Conservation (phyloP, 108 stramenopile species). For the Cylindrotheca closterium region DNA sequence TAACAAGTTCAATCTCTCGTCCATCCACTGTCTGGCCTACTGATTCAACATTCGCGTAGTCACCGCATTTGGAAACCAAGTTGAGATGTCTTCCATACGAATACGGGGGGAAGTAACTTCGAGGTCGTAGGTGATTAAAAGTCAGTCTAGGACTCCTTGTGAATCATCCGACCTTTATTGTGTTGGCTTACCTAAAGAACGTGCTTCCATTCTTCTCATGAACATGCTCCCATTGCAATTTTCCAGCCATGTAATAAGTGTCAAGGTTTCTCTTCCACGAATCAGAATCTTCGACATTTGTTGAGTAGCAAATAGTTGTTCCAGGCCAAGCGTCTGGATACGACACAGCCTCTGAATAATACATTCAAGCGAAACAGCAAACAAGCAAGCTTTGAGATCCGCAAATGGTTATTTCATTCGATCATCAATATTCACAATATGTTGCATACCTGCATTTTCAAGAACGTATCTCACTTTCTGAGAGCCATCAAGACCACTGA, state of each 20-base stretch:
- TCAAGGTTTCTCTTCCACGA: slow-evolving; percentile 55
- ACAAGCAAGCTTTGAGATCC: too few species aligned
- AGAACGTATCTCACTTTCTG: slow-evolving; percentile 57
- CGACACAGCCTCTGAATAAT: slow-evolving; percentile 27
- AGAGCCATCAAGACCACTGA: slow-evolving; percentile 17
- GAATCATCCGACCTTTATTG: too few species aligned
- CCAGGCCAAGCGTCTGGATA: slow-evolving; percentile 75
- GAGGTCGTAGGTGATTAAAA: too few species aligned
- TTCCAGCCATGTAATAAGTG: slow-evolving; percentile 59
- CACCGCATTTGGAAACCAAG: slow-evolving; percentile 53
- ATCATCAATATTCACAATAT: too few species aligned
- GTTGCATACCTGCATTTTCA: slow-evolving; percentile 46
- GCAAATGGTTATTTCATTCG: too few species aligned
- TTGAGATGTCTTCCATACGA: slow-evolving; percentile 73
- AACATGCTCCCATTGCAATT: slow-evolving; percentile 59
- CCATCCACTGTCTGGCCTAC: slow-evolving; percentile 69
- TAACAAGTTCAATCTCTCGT: slow-evolving; percentile 74
- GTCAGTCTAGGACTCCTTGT: too few species aligned
- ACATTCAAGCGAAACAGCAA: too few species aligned
- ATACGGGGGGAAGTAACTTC: slow-evolving; percentile 69
- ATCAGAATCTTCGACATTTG: slow-evolving; percentile 49
- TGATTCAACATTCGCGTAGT: slow-evolving; percentile 42
- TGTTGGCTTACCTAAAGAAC: slow-evolving; percentile 40
- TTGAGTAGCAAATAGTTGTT: slow-evolving; percentile 61
- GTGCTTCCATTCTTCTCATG: slow-evolving; percentile 44